These are phyloP conservation scores for Trichoderma sp. DNA, from an alignment of 2,329 filamentous ascomycete species.

Conservation along the genomic window DNA sequence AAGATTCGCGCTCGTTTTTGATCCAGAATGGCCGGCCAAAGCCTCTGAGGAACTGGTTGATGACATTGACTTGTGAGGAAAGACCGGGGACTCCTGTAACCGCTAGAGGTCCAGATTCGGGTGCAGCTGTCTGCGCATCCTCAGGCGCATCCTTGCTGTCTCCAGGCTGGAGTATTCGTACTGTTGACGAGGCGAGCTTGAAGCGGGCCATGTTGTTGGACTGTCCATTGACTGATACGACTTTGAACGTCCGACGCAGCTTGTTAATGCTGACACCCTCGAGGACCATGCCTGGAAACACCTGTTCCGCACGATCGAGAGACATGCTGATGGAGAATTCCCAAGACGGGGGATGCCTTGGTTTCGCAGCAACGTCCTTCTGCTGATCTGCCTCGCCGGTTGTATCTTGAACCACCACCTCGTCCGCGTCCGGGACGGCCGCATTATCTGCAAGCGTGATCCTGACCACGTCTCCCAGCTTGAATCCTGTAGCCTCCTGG, in stretches of 20 bases:
- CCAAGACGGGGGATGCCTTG: slow-evolving; percentile 43
- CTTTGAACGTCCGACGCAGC: slow-evolving; percentile 52
- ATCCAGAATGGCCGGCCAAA: slow-evolving; percentile 50
- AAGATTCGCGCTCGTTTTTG: slow-evolving; percentile 44
- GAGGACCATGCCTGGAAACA: slow-evolving; percentile 71
- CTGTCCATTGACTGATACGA: slow-evolving; percentile 58
- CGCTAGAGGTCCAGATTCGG: slow-evolving; percentile 43
- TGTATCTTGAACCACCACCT: slow-evolving; percentile 63
- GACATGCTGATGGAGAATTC: slow-evolving; percentile 40
- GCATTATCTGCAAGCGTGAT: slow-evolving; percentile 58
- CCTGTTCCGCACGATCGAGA: slow-evolving; percentile 62
- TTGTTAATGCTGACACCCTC: slow-evolving; percentile 55
- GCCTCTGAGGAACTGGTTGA: slow-evolving; percentile 67
- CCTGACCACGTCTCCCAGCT: slow-evolving; percentile 65
- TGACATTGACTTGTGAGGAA: slow-evolving; percentile 59
- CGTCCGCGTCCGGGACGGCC: slow-evolving; percentile 55
- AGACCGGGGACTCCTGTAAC: slow-evolving; percentile 69
- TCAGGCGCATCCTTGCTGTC: slow-evolving; percentile 31
- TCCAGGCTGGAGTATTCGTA: slow-evolving; percentile 44
- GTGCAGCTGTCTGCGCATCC: slow-evolving; percentile 1
- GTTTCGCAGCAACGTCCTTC: slow-evolving; percentile 27
- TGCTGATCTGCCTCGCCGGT: slow-evolving; percentile 41
- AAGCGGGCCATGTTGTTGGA: slow-evolving; percentile 50
- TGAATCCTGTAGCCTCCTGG: slow-evolving; percentile 71
- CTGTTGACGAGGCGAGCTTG: slow-evolving; percentile 41